These are phyloP conservation scores for Nakazawaea laoshanensis DNA, from an alignment of 805 yeast species.

Conservation along the genomic window DNA sequence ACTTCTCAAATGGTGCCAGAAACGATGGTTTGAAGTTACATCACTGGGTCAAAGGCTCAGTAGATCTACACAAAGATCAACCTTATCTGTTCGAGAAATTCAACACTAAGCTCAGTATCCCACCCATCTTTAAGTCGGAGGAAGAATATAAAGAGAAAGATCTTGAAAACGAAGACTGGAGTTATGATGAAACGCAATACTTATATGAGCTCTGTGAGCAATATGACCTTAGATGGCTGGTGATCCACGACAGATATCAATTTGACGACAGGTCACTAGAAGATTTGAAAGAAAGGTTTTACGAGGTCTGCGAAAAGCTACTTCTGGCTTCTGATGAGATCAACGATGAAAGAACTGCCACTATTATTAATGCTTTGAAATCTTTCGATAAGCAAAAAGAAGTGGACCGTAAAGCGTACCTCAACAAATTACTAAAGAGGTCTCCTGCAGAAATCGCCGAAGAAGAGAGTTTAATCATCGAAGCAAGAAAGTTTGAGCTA, in stretches of 20 bases:
- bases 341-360: slow-evolving; percentile 31
- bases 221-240: slow-evolving; percentile 64
- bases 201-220: slow-evolving; percentile 61
- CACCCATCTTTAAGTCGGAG: slow-evolving; percentile 53
- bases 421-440: slow-evolving; percentile 67
- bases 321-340: slow-evolving; percentile 31
- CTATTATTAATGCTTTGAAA: slow-evolving; percentile 50
- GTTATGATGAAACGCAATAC: slow-evolving; percentile 67
- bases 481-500: slow-evolving; percentile 85
- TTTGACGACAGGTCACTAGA: slow-evolving; percentile 47
- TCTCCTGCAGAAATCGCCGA: slow-evolving; percentile 97
- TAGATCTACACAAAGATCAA: slow-evolving; percentile 30
- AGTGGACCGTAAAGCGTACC: slow-evolving; percentile 68
- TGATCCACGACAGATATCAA: slow-evolving; percentile 53
- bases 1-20: slow-evolving; percentile 50
- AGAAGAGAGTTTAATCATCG: slow-evolving; percentile 89
- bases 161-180: slow-evolving; percentile 53
- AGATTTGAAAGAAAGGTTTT: slow-evolving; percentile 79
- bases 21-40: slow-evolving; percentile 41
- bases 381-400: slow-evolving; percentile 67
- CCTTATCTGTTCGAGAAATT: slow-evolving; percentile 70
- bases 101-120: slow-evolving; percentile 61
- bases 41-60: slow-evolving; percentile 86
- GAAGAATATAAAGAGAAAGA: slow-evolving; percentile 43
- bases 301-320: slow-evolving; percentile 52